Conservation (phyloP, 176 grass and related monocot species). For the Echinochloa phyllopogon region DNA sequence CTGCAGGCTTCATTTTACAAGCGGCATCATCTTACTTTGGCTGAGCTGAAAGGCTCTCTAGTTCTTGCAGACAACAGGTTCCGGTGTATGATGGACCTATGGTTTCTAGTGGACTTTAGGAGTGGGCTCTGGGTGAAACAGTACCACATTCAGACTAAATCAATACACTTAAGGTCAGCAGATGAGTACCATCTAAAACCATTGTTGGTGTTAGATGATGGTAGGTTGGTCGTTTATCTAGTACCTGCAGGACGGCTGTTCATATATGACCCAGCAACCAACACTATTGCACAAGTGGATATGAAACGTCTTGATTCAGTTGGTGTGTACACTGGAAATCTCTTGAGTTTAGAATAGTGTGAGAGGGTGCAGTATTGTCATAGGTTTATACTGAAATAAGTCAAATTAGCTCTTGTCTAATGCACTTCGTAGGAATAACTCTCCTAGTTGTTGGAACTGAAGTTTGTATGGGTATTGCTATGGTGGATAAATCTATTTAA, state of each 20-base stretch:
- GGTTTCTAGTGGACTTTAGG: background rate
- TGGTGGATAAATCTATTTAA: no score
- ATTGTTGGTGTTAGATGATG: background rate
- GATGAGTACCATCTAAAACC: background rate
- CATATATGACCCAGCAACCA: background rate
- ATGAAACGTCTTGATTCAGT: background rate
- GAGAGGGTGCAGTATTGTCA: no score
- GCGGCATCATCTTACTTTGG: background rate
- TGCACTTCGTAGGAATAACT: no score
- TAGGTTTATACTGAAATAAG: no score
- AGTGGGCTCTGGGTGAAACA: background rate
- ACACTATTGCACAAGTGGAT: background rate
- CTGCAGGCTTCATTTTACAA: no score
- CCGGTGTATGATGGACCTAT: background rate
- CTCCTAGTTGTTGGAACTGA: no score
- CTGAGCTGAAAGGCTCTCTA: background rate
- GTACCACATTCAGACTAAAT: background rate
- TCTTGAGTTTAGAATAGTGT: background rate
- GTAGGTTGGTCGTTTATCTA: background rate
- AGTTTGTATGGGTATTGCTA: no score
- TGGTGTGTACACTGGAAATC: background rate
- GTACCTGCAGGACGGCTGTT: background rate
- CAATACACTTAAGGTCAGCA: no score
- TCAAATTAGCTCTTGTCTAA: no score
- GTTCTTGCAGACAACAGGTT: background rate